These are phyloP conservation scores for Calycina herbarum DNA, from an alignment of 2,329 filamentous ascomycete species.

Conservation along the genomic window DNA sequence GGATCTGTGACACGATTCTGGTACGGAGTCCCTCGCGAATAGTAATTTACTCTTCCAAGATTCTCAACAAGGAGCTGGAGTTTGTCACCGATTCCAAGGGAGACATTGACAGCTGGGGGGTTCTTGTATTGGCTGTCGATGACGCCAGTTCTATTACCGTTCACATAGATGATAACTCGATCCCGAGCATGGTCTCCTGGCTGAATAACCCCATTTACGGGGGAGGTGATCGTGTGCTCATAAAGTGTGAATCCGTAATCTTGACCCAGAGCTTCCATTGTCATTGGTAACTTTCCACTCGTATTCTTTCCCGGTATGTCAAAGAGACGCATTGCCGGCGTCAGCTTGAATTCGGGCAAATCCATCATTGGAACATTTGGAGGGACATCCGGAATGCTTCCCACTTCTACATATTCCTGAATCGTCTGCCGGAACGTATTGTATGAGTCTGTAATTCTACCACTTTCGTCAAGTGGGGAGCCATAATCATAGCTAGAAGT, in stretches of 20 bases:
- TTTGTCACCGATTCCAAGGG: slow-evolving; percentile 42
- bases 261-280: slow-evolving; percentile 49
- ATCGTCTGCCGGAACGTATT: slow-evolving; percentile 43
- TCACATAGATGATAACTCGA: slow-evolving; percentile 50
- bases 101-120: slow-evolving; percentile 42
- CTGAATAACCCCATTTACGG: slow-evolving; percentile 38
- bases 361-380: slow-evolving; percentile 37
- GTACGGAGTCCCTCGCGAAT: background rate
- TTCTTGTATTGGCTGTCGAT: slow-evolving; percentile 47
- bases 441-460: slow-evolving; percentile 47
- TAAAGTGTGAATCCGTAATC: slow-evolving; percentile 48
- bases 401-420: slow-evolving; percentile 38
- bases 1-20: slow-evolving; percentile 43
- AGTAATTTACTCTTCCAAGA: slow-evolving; percentile 50
- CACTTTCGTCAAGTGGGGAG: slow-evolving; percentile 50
- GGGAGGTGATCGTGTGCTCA: slow-evolving; percentile 37
- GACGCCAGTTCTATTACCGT: slow-evolving; percentile 43
- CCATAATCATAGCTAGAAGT: slow-evolving; percentile 53
- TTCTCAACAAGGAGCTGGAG: slow-evolving; percentile 51
- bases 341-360: slow-evolving; percentile 41
- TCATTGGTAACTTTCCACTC: slow-evolving; percentile 37
- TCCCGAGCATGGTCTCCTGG: slow-evolving; percentile 48
- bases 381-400: slow-evolving; percentile 41
- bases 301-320: slow-evolving; percentile 36
- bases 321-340: slow-evolving; percentile 43